A percentile compares a stretch with the other conserved stretches of the same genome.
Evolutionary conservation across 306 rosid genomes (phyloP).

Genomic region (Trifolium repens): DNA sequence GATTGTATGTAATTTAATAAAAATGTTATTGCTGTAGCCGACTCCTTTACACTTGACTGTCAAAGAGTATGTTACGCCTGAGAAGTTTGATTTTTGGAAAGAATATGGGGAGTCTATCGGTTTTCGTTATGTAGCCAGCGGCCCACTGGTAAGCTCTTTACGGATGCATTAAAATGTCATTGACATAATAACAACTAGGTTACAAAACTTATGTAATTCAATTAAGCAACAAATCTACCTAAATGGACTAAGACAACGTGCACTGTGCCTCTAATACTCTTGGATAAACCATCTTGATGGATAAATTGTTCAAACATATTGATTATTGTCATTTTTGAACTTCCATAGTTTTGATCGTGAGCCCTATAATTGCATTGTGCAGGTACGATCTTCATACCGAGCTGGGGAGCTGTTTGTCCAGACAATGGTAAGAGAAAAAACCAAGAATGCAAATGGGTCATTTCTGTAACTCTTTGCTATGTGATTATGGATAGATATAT

Average conservation of each 20-base stretch:
- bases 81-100: conserved; percentile 90
- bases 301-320: conserved; percentile 9
- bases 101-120: conserved; percentile 95
- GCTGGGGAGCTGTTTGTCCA: conserved; percentile 96
- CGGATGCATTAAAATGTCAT: conserved; percentile 17
- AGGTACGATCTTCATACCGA: conserved; percentile 95
- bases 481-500: conserved; percentile 18
- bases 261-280: neutral
- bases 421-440: conserved; percentile 76
- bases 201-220: neutral
- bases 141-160: conserved; percentile 78
- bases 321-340: neutral
- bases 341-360: neutral
- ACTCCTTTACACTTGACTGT: conserved; percentile 95
- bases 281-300: neutral
- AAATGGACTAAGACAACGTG: conserved; percentile 7
- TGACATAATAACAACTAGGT: neutral
- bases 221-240: neutral
- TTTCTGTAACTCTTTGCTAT: conserved; percentile 27
- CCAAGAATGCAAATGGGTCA: conserved; percentile 42
- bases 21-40: conserved; percentile 69
- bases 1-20: conserved; percentile 5
- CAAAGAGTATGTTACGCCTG: conserved; percentile 87
- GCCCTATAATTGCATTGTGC: conserved; percentile 31
- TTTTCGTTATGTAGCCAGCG: conserved; percentile 93